Evolutionary conservation across 139 green algal species (phyloP).

Genomic region (Chlorella sp.): DNA sequence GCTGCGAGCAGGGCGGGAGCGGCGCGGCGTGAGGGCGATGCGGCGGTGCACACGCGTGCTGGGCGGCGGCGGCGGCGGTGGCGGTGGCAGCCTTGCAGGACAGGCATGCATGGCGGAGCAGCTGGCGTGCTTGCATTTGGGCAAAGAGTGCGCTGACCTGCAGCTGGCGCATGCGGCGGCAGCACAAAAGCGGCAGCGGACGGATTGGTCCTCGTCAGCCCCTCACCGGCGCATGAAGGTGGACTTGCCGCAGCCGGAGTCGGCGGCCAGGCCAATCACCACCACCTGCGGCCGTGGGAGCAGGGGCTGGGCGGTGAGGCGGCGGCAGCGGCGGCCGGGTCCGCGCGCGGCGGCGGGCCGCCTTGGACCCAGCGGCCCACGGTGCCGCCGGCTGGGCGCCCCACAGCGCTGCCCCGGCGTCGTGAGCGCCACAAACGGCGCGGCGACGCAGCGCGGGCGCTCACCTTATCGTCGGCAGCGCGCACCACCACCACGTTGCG

Average conservation of each 20-base stretch:
- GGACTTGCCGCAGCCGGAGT: conserved; percentile 99
- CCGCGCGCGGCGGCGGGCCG: neutral
- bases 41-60: neutral
- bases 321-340: neutral
- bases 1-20: conserved; percentile 38
- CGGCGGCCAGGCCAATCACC: conserved; percentile 97
- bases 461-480: conserved; percentile 49
- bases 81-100: no score
- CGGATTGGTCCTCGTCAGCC: neutral
- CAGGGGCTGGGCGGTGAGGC: neutral
- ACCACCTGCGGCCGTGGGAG: conserved; percentile 53
- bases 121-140: no score
- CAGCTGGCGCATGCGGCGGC: no score
- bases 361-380: no score
- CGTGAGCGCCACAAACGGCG: no score
- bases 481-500: conserved; percentile 41
- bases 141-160: no score
- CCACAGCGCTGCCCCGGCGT: no score
- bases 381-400: no score
- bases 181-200: neutral
- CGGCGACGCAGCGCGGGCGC: neutral
- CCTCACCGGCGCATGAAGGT: conserved; percentile 97
- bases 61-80: no score
- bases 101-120: no score
- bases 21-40: neutral